A percentile compares a stretch with the other conserved stretches of the same genome.
These are phyloP conservation scores for Apophysomyces sp. DNA, from an alignment of 371 early-diverging fungal species.

Conservation along the genomic window DNA sequence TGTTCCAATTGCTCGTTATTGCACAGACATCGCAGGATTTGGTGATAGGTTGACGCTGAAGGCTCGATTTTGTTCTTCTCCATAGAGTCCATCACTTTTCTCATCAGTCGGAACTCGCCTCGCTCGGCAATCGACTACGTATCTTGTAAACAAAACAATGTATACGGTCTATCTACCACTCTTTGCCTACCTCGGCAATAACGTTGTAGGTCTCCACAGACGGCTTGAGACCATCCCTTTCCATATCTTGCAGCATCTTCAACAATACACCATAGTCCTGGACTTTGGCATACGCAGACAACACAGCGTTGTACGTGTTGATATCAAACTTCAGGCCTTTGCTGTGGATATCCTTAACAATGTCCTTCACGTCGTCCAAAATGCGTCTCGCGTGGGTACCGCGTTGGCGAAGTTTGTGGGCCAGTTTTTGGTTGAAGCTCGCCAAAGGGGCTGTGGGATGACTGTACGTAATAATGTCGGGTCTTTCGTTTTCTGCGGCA, in stretches of 20 bases:
- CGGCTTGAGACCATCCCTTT: conserved; percentile 24
- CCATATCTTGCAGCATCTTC: conserved; percentile 30
- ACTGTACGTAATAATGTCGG: conserved; percentile 17
- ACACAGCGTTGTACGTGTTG: conserved; percentile 49
- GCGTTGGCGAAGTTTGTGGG: conserved; percentile 8
- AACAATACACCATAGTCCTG: conserved; percentile 11
- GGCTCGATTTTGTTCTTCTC: conserved; percentile 29
- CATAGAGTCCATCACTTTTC: conserved; percentile 30
- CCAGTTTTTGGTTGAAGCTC: conserved; percentile 24
- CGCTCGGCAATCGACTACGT: conserved; percentile 27
- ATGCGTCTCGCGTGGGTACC: conserved; percentile 7
- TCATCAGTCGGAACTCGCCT: conserved; percentile 20
- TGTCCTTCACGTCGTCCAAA: conserved; percentile 13
- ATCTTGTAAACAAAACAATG: not conserved
- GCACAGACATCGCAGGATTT: conserved; percentile 44
- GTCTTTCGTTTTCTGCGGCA: not conserved
- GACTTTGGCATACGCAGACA: conserved; percentile 43
- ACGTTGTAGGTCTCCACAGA: conserved; percentile 35
- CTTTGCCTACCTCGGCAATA: conserved; percentile 28
- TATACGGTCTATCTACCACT: not conserved
- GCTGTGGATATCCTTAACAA: conserved; percentile 30
- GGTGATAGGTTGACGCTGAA: conserved; percentile 37
- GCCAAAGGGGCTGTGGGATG: conserved; percentile 39
- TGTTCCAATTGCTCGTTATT: conserved; percentile 37
- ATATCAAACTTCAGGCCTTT: conserved; percentile 41